phyloP scores from a whole-genome alignment of 2,329 filamentous ascomycete genomes.

The Nemania abortiva region DNA sequence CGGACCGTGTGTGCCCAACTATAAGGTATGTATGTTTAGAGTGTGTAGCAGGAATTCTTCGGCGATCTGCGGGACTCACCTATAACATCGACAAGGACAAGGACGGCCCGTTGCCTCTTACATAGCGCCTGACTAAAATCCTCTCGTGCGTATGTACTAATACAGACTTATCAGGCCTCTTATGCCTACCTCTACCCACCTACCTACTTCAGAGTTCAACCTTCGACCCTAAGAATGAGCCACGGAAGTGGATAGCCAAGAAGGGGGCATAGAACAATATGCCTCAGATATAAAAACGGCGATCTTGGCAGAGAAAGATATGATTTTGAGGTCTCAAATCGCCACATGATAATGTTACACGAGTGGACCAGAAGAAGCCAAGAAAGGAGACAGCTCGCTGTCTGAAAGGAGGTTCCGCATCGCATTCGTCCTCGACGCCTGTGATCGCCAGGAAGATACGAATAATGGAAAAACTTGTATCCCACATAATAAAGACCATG shows the following conservation, averaged over 20 bases:
- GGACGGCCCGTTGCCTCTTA: neutral
- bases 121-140: neutral
- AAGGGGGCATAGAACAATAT: conserved; percentile 14
- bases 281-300: neutral
- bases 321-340: conserved; percentile 25
- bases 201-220: neutral
- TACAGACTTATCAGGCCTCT: neutral
- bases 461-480: neutral
- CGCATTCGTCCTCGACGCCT: conserved; percentile 4
- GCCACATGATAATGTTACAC: conserved; percentile 13
- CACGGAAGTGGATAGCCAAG: neutral
- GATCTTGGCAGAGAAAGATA: conserved; percentile 29
- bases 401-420: conserved; percentile 10
- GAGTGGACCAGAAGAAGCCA: conserved; percentile 26
- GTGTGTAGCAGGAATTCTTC: neutral
- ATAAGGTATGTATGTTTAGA: neutral
- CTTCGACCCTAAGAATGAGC: conserved; percentile 3
- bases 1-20: conserved; percentile 4
- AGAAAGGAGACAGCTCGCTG: conserved; percentile 6
- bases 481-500: neutral
- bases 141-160: neutral
- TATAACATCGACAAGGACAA: neutral
- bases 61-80: conserved; percentile 2
- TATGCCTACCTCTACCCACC: neutral
- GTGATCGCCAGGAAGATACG: conserved; percentile 17